Evolutionary conservation across 2,329 filamentous ascomycete species (phyloP).

Genomic region (Talaromyces sp.): DNA sequence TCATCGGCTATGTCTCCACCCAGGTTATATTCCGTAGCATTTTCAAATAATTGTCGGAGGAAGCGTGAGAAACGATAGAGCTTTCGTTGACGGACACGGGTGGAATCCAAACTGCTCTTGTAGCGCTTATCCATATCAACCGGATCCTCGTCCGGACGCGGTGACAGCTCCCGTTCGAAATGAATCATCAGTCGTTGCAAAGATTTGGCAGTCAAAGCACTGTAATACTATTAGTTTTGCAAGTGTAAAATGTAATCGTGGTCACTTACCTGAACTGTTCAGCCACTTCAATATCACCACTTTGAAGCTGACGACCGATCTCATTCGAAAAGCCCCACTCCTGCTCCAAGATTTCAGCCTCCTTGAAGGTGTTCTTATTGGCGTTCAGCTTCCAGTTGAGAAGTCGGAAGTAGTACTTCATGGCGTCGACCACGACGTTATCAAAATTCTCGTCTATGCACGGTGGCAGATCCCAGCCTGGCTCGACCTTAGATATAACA

Average conservation of each 20-base stretch:
- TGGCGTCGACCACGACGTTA: constrained; percentile 80
- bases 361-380: constrained; percentile 99
- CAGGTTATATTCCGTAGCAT: constrained; percentile 92
- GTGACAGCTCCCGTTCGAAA: constrained; percentile 86
- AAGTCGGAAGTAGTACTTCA: constrained; percentile 99
- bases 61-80: constrained; percentile 92
- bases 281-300: constrained; percentile 92
- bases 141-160: constrained; percentile 77
- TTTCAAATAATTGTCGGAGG: constrained; percentile 90
- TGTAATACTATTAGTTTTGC: constrained; percentile 26
- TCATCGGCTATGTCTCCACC: constrained; percentile 67
- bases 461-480: constrained; percentile 91
- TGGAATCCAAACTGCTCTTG: constrained; percentile 91
- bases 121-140: constrained; percentile 95
- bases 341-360: constrained; percentile 93
- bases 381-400: constrained; percentile 95
- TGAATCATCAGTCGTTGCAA: constrained; percentile 82
- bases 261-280: constrained; percentile 77
- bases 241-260: background rate
- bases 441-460: constrained; percentile 98
- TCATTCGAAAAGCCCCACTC: constrained; percentile 98
- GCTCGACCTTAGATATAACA: constrained; percentile 77
- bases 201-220: constrained; percentile 86
- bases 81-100: constrained; percentile 93
- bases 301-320: constrained; percentile 85